These are phyloP conservation scores for Penicillium aurantiogriseum DNA, from an alignment of 2,329 filamentous ascomycete species.

Conservation along the genomic window DNA sequence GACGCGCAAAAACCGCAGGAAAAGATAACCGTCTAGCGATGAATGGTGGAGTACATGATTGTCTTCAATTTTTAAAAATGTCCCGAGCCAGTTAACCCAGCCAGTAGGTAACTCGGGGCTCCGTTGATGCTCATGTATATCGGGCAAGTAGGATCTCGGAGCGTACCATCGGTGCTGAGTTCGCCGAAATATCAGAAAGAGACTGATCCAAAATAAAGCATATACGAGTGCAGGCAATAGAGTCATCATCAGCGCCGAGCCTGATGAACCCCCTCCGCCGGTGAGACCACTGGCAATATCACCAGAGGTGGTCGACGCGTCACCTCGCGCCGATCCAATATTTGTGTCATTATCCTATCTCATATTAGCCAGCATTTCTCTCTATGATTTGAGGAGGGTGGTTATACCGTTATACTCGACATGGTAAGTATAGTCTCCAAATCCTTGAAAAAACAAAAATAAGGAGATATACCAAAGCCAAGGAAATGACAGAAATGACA, in stretches of 20 bases:
- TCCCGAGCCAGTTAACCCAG: slow-evolving; percentile 55
- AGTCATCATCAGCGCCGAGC: slow-evolving; percentile 50
- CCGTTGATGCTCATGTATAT: slow-evolving; percentile 46
- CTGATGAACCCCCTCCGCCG: slow-evolving; percentile 47
- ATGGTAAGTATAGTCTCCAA: slow-evolving; percentile 13
- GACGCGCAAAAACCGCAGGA: slow-evolving; percentile 81
- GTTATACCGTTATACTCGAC: slow-evolving; percentile 16
- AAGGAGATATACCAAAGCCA: slow-evolving; percentile 1
- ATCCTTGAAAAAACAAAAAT: background rate
- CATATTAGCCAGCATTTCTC: background rate
- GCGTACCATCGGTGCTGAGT: slow-evolving; percentile 48
- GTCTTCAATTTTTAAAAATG: slow-evolving; percentile 61
- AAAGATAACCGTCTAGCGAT: slow-evolving; percentile 88
- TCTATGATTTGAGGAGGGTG: background rate
- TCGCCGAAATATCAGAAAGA: slow-evolving; percentile 49
- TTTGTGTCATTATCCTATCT: slow-evolving; percentile 43
- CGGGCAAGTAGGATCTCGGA: slow-evolving; percentile 44
- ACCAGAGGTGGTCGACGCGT: slow-evolving; percentile 37
- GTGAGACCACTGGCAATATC: slow-evolving; percentile 33
- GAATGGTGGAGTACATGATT: slow-evolving; percentile 83
- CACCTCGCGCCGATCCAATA: slow-evolving; percentile 41
- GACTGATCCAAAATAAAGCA: slow-evolving; percentile 43
- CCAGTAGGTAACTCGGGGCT: slow-evolving; percentile 49
- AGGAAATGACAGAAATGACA: background rate
- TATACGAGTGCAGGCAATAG: slow-evolving; percentile 48